Conservation (phyloP, 2,329 filamentous ascomycete genomes). For the Colletotrichum orbiculare region DNA sequence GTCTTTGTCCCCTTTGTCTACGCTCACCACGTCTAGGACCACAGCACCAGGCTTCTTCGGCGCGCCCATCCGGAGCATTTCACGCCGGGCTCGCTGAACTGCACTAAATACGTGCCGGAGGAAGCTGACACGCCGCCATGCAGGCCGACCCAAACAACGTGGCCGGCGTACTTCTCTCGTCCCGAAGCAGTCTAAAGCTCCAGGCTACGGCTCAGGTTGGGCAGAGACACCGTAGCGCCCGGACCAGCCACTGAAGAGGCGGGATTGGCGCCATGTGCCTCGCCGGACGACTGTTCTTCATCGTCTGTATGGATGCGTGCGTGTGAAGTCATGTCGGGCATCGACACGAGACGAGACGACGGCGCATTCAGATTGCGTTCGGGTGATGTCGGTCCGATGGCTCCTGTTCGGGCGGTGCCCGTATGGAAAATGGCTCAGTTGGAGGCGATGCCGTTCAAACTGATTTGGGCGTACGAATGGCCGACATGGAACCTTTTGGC, state of each 20-base stretch:
- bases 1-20: background rate
- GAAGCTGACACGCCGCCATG: slow-evolving; percentile 3
- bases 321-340: slow-evolving; percentile 1
- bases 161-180: background rate
- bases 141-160: background rate
- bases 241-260: slow-evolving; percentile 28
- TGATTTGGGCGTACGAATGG: slow-evolving; percentile 10
- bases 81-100: background rate
- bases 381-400: slow-evolving; percentile 17
- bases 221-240: background rate
- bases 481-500: slow-evolving; percentile 14
- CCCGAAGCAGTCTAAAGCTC: background rate
- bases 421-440: slow-evolving; percentile 30
- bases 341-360: slow-evolving; percentile 14
- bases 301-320: background rate
- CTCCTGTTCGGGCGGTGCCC: slow-evolving; percentile 20
- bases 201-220: background rate
- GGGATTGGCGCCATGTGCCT: slow-evolving; percentile 33
- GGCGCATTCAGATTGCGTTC: slow-evolving; percentile 2
- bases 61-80: slow-evolving; percentile 12
- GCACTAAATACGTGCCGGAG: background rate
- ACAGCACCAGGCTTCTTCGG: slow-evolving; percentile 7
- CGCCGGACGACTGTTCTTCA: slow-evolving; percentile 5
- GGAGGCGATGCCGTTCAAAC: slow-evolving; percentile 19
- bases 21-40: too few relatives aligned